Base-by-base conservation (phyloP, 495 filamentous ascomycete genomes). In the Chaetomium tenue region DNA sequence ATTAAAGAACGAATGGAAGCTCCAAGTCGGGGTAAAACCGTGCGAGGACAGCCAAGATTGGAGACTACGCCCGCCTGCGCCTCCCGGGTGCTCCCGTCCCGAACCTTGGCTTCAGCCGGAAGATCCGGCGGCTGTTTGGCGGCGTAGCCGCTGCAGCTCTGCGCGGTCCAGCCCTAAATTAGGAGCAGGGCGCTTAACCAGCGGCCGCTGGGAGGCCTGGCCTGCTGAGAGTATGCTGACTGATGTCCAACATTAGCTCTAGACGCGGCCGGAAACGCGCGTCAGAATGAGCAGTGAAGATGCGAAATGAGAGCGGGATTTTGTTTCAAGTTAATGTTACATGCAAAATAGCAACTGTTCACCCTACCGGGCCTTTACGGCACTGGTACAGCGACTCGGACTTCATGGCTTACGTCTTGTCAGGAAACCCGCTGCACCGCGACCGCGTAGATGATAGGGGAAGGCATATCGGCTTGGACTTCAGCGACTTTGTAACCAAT, bases 21-120 rank as follows among this genome's bases (percentile, higher is more conserved):
- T 37, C 33, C 33, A 11, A 44, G 15, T 12, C 4, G 8, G 20
- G 1, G 6, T 12, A 50, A 12, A 50, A 9, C 18, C 20, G 3
- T 23, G 47, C 22, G 20, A 50, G 47, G 22, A 12, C 22, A 12
- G 12, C 9, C 25, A 53, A 53, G 25, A 18, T 53, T 28, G 51
- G 51, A 30, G 15, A 30, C 13, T 7, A 16, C 7, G 23, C 13
- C 13, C 33, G 51, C 53, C 53, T 56, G 53, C 53, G 53, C 53
- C 53, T 40, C 53, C 33, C 28, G 52, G 52, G 12, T 55, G 30
- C 52, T 55, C 52, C 52, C 52, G 52, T 37, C n/a, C 52, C 52
- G 28, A 37, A 15, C 30, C 53, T 50, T 28, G 25, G 23, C 51
- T 53, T 6, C 5, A 11, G 37, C 8, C 30, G 13, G 30, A 22